Percentiles rank a stretch among this genome's conserved stretches.
Conservation (phyloP, 495 filamentous ascomycete species). For the Oleoguttula mirabilis region DNA sequence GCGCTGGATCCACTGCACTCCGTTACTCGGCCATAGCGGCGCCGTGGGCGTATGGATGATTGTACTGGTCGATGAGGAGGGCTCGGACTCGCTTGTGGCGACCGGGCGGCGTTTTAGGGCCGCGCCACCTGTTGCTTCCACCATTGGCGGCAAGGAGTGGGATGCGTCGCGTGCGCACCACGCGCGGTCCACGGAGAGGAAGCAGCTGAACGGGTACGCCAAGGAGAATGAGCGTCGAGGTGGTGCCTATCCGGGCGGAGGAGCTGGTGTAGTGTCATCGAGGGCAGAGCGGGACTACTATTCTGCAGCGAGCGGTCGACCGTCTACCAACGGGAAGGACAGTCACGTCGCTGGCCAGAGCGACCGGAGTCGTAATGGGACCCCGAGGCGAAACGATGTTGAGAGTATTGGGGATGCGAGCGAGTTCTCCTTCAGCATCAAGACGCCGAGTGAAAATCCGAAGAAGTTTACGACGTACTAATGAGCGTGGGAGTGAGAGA, state of each 20-base stretch:
- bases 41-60: constrained; percentile 58
- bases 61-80: constrained; percentile 46
- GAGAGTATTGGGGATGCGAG: background rate
- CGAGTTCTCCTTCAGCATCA: background rate
- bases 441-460: background rate
- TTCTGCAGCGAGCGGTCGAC: too few relatives aligned
- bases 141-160: constrained; percentile 21
- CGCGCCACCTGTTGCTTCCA: constrained; percentile 17
- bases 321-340: too few relatives aligned
- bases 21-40: constrained; percentile 44
- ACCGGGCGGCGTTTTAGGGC: constrained; percentile 13
- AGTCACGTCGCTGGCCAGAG: background rate
- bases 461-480: too few relatives aligned
- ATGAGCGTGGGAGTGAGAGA: too few relatives aligned
- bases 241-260: background rate
- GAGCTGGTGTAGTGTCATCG: too few relatives aligned
- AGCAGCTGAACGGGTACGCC: background rate
- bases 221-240: constrained; percentile 1
- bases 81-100: background rate
- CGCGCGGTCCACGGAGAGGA: background rate
- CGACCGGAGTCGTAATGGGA: too few relatives aligned
- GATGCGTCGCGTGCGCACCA: background rate
- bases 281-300: background rate
- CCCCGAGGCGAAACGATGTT: background rate
- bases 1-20: constrained; percentile 55